A percentile compares a stretch with the other conserved stretches of the same genome.
These are phyloP conservation scores for Psilocybe subaeruginosa DNA, from an alignment of 768 basidiomycete genomes.

Conservation along the genomic window DNA sequence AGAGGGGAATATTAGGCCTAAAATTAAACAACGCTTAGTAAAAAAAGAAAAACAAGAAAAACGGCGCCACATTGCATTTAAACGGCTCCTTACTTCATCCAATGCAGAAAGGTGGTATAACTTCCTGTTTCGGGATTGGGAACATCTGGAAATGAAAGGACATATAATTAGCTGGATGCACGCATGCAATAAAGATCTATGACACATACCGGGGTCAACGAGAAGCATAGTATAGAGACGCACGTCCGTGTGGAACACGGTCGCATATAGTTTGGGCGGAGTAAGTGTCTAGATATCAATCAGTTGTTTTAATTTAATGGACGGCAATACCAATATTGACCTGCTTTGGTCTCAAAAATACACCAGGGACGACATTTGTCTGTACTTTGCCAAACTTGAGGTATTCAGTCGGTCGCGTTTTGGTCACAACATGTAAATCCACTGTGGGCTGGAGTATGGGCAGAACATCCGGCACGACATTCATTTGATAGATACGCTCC, in stretches of 20 bases:
- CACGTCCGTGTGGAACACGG: conserved; percentile 80
- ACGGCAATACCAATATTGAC: conserved; percentile 37
- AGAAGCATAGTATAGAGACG: conserved; percentile 88
- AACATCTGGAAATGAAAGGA: conserved; percentile 54
- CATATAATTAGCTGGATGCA: conserved; percentile 5
- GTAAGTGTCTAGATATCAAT: conserved; percentile 53
- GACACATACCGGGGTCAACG: conserved; percentile 74
- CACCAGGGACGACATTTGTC: conserved; percentile 68
- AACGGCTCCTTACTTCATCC: conserved; percentile 69
- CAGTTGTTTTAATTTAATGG: background rate
- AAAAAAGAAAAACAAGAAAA: conserved; percentile 2
- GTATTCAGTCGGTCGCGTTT: conserved; percentile 32
- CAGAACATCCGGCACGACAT: conserved; percentile 86
- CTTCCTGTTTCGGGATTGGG: conserved; percentile 70
- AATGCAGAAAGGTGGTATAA: conserved; percentile 80
- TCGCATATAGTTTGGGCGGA: conserved; percentile 69
- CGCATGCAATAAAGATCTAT: background rate
- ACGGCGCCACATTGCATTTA: background rate
- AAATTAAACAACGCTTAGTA: conserved; percentile 6
- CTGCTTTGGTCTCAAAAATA: conserved; percentile 68
- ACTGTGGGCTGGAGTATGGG: conserved; percentile 70
- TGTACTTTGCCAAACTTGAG: conserved; percentile 35
- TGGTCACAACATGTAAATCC: conserved; percentile 69
- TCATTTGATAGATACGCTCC: conserved; percentile 92
- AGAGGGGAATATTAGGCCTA: conserved; percentile 84